Evolutionary conservation across 1,284 basidiomycete species (phyloP), one percentile per base, ranked within the genome.

Genomic region (Peniophora sp.): DNA sequence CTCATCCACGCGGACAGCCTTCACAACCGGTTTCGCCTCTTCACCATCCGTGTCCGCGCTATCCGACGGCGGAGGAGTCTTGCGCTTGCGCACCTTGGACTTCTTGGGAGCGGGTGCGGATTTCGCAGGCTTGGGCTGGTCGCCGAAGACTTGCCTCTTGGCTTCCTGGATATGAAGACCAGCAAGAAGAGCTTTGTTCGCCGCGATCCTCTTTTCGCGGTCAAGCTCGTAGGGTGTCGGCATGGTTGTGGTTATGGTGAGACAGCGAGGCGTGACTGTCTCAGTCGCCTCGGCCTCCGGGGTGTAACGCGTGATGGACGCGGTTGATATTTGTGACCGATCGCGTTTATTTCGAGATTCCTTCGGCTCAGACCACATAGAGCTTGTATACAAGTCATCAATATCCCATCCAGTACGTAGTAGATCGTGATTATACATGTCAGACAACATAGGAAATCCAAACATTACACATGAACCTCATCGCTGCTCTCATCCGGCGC

Each of bases 161-260:
- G 22, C 35, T 2, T 22, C 12, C 24, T 75, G 68, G 0, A 83
- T 59, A 1, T 67, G 74, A 2, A 85, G 59, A 0, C 48, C 37
- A 8, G 58, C 57, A 24, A 88, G 67, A 0, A 80, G 24, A 17
- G 54, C 65, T 51, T 56, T 69, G 56, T 84, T 85, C 18, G 70
- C 74, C 39, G 53, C 66, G 11, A 84, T 81, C 56, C 78, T 83
- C 24, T 56, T 62, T 0, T 63, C 57, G 9, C 79, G 77, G 52
- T 71, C 63, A 50, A 64, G 64, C 57, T 79, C 76, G 49, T 82
- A 83, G 1, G 24, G 22, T 3, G 58, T 59, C 8, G 53, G 58
- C 56, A 57, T 57, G 5, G 48, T 55, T 32, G 27, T 32, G 27
- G 27, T 32, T 5, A 12, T 6, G 27, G 12, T 12, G 27, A 12